Conservation (phyloP, 371 early-diverging fungal species). For the Mortierella sp. region DNA sequence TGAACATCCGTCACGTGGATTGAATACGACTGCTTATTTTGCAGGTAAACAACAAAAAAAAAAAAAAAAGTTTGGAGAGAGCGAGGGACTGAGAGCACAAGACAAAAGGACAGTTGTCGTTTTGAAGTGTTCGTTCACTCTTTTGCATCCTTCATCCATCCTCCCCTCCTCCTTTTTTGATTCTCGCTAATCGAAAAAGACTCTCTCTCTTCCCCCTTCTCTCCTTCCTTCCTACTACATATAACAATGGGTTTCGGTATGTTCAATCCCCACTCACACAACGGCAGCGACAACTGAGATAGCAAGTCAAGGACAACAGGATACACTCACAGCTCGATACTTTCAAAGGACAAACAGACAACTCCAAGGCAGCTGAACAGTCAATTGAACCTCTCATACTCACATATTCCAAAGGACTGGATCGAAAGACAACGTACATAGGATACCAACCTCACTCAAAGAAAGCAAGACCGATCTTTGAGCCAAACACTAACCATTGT, state of each 20-base stretch:
- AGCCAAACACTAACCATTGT: background rate
- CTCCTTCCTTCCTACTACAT: conserved; percentile 2
- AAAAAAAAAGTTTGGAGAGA: background rate
- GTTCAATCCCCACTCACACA: background rate
- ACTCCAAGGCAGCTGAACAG: background rate
- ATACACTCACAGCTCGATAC: background rate
- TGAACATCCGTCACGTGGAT: background rate
- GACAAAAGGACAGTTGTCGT: background rate
- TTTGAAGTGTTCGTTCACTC: conserved; percentile 1
- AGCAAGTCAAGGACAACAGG: background rate
- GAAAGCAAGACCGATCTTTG: background rate
- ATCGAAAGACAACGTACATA: background rate
- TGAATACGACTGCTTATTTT: background rate
- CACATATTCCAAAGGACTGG: background rate
- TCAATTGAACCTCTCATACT: background rate
- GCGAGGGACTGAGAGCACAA: background rate
- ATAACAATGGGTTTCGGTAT: conserved; percentile 47
- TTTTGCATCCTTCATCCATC: conserved; percentile 14
- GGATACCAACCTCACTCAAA: background rate
- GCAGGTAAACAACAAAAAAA: background rate
- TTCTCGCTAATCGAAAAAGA: conserved; percentile 12
- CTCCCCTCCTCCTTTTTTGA: conserved; percentile 8
- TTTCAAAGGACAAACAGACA: background rate
- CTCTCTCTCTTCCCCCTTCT: background rate
- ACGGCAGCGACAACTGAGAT: background rate